Evolutionary conservation across 2,329 filamentous ascomycete genomes (phyloP), one percentile per base, ranked within the genome.

Genomic region (Thyridium curvatum): DNA sequence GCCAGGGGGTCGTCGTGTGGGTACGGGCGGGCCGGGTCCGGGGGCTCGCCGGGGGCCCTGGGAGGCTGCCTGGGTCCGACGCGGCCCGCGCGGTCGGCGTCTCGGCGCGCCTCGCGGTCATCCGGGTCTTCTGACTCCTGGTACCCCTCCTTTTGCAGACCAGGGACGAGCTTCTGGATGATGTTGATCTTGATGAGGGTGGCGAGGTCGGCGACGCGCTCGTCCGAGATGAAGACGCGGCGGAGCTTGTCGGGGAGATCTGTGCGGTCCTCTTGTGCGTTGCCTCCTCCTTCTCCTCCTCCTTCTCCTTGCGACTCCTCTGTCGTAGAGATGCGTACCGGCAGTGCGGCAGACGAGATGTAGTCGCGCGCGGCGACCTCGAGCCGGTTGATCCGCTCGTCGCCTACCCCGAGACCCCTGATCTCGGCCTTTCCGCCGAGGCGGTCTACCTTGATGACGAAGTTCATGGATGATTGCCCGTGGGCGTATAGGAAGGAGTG

Each of bases 401-500:
- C 84, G 18, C 84, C 86, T 13, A 90, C 61, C 2, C 79, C 88
- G 31, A 94, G 70, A 4, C 83, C 90, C 51, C 88, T 79, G 30
- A 96, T 71, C 44, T 95, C 82, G n/a, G 85, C 83, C 55, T 91
- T 94, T 51, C 74, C 74, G 32, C 90, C 89, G 51, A 96, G 74
- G 38, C 88, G 78, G 58, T 84, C 88, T 45, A 94, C 65, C 56
- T 89, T 91, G 49, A 96, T 60, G 18, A 95, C 71, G 55, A 85
- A 95, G 42, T 83, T 77, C 76, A 90, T 86, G 13, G 88, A 82
- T 0, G 88, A 94, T 57, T 94, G 86, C 17, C 77, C 71, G 60
- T 96, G 90, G 4, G 80, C 79, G 65, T 97, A 97, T 46, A 89
- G 79, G 61, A 97, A 96, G 40, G 83, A 78, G 56, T 87, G 84